phyloP scores from a whole-genome alignment of 176 grass and related monocot genomes.

The Lolium multiflorum region DNA sequence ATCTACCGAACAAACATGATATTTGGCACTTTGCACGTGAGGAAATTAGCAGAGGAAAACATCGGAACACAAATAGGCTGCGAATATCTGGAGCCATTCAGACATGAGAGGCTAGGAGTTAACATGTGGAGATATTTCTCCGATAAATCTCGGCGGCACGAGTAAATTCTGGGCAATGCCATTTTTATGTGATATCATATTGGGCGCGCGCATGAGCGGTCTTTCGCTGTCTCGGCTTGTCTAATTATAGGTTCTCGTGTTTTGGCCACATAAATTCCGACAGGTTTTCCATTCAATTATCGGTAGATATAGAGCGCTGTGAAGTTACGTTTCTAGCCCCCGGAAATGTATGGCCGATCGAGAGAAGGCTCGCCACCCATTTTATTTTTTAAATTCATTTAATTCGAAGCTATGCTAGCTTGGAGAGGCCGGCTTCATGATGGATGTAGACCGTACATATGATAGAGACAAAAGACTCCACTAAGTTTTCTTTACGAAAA shows the following conservation, averaged over 20 bases:
- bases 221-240: background rate
- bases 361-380: background rate
- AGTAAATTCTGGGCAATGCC: background rate
- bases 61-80: too few species aligned
- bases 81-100: conserved; percentile 16
- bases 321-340: background rate
- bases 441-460: background rate
- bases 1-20: too few species aligned
- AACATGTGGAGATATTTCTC: background rate
- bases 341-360: background rate
- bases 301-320: too few species aligned
- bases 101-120: conserved; percentile 2
- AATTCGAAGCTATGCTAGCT: background rate
- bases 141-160: background rate
- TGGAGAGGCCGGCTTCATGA: background rate
- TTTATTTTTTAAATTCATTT: background rate
- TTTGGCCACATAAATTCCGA: background rate
- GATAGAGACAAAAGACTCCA: background rate
- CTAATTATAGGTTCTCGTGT: background rate
- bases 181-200: background rate
- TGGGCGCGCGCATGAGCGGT: background rate
- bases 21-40: too few species aligned
- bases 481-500: background rate
- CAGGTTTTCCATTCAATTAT: background rate
- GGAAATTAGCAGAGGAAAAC: background rate